Evolutionary conservation across 2,329 filamentous ascomycete species (phyloP).

Genomic region (Cladophialophora chaetospira): DNA sequence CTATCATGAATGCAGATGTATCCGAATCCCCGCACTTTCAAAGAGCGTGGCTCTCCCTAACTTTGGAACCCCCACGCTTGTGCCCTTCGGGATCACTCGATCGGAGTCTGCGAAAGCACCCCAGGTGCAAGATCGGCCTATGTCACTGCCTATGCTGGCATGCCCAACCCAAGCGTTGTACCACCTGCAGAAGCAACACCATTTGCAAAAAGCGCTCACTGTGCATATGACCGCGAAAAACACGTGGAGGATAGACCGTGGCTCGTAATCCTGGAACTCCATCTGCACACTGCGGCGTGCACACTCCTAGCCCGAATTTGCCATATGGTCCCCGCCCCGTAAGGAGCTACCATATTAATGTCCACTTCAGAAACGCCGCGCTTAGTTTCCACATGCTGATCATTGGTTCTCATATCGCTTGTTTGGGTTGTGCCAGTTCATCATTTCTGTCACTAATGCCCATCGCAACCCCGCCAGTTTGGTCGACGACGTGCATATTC

Average conservation of each 20-base stretch:
- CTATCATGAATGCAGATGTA: constrained; percentile 23
- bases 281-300: constrained; percentile 1
- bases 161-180: not conserved
- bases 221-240: constrained; percentile 1
- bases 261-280: not conserved
- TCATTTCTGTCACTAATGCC: constrained; percentile 10
- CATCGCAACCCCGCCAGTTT: constrained; percentile 11
- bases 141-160: constrained; percentile 1
- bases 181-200: constrained; percentile 6
- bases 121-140: constrained; percentile 7
- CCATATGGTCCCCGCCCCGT: constrained; percentile 11
- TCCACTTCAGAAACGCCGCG: constrained; percentile 18
- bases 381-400: constrained; percentile 17
- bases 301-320: constrained; percentile 3
- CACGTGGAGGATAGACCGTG: constrained; percentile 20
- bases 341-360: constrained; percentile 3
- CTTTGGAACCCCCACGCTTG: constrained; percentile 23
- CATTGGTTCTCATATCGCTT: constrained; percentile 8
- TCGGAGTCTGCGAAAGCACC: not conserved
- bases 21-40: constrained; percentile 23
- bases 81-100: not conserved
- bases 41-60: not conserved
- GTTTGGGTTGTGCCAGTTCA: constrained; percentile 6
- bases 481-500: not conserved
- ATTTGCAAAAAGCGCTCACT: constrained; percentile 4